Evolutionary conservation across 208 protist genomes (phyloP).

Genomic region (Tritrichomonas foetus): DNA sequence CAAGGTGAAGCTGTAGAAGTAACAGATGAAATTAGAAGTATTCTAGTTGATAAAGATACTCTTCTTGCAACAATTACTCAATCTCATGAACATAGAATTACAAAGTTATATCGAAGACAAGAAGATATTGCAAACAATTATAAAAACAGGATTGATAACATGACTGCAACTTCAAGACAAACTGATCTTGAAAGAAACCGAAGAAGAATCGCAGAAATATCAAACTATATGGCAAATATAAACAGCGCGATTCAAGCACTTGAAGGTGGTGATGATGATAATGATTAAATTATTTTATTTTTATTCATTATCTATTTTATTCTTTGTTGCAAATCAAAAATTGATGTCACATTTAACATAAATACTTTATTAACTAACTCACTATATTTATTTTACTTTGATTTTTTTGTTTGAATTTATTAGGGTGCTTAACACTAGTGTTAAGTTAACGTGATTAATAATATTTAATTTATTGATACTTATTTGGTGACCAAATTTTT

Average conservation of each 20-base stretch:
- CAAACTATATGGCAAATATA: constrained; percentile 26
- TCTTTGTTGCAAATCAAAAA: not conserved
- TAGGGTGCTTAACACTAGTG: too few species aligned
- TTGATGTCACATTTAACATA: too few species aligned
- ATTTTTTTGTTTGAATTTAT: too few species aligned
- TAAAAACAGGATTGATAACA: not conserved
- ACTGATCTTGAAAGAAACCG: constrained; percentile 28
- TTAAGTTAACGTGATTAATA: too few species aligned
- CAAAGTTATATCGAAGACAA: not conserved
- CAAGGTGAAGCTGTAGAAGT: constrained; percentile 15
- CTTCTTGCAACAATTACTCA: not conserved
- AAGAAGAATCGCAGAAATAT: constrained; percentile 29
- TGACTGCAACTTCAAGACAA: not conserved
- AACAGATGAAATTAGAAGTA: constrained; percentile 18
- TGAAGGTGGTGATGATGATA: constrained; percentile 29
- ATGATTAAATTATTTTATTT: not conserved
- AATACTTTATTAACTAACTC: too few species aligned
- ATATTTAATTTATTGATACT: too few species aligned
- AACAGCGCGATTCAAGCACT: not conserved
- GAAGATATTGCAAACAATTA: constrained; percentile 25
- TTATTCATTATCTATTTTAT: not conserved
- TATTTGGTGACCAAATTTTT: too few species aligned
- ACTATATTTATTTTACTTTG: too few species aligned
- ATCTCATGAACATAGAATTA: constrained; percentile 38
- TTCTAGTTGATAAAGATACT: constrained; percentile 32